Conservation (phyloP, 2,329 filamentous ascomycete genomes). For the Aureobasidium melanogenum region DNA sequence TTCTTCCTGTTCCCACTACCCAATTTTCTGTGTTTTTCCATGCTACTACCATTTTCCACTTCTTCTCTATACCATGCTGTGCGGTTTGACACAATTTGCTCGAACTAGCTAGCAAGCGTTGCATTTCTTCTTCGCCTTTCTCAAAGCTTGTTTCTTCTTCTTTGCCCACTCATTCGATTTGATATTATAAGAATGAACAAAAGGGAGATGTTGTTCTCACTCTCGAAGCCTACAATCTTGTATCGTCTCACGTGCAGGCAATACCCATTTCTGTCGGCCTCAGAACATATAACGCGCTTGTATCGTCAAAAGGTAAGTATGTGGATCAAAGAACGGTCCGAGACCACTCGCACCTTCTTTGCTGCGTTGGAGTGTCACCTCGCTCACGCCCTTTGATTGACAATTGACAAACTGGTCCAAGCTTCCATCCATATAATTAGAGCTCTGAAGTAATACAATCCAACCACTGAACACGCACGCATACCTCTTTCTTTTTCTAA, state of each 20-base stretch:
- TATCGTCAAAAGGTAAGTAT: background rate
- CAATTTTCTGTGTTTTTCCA: background rate
- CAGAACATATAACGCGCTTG: background rate
- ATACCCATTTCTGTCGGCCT: too few relatives aligned
- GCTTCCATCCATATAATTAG: background rate
- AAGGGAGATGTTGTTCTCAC: background rate
- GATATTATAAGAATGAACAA: background rate
- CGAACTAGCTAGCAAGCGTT: background rate
- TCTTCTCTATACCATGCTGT: slow-evolving; percentile 5
- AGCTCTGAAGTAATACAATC: background rate
- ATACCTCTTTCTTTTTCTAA: too few relatives aligned
- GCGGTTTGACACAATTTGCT: background rate
- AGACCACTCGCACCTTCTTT: background rate
- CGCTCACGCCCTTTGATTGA: background rate
- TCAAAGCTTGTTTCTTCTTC: background rate
- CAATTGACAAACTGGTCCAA: background rate
- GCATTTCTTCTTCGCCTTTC: background rate
- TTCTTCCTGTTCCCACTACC: background rate
- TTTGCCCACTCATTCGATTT: background rate
- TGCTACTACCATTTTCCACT: background rate
- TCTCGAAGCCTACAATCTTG: background rate
- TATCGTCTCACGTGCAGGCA: background rate
- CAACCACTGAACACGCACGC: background rate
- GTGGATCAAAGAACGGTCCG: background rate
- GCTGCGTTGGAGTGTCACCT: background rate